These are phyloP conservation scores for Achlya hypogyna DNA, from an alignment of 352 stramenopile genomes.

Conservation along the genomic window DNA sequence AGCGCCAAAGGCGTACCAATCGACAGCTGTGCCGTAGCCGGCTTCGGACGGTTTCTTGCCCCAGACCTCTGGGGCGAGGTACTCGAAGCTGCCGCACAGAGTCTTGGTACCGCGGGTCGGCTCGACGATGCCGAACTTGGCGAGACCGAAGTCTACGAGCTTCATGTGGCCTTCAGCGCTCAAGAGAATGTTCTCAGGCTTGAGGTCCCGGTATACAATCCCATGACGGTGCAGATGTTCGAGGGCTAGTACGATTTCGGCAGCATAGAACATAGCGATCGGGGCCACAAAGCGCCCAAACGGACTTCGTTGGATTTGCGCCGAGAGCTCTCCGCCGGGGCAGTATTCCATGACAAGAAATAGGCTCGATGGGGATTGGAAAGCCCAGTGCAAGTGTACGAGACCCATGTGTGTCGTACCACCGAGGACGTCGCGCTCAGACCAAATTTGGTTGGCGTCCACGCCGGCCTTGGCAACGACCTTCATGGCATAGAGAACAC, in stretches of 20 bases:
- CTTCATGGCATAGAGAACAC: constrained; percentile 74
- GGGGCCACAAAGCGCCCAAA: constrained; percentile 37
- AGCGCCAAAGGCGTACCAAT: constrained; percentile 73
- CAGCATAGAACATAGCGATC: constrained; percentile 55
- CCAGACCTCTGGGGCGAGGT: constrained; percentile 67
- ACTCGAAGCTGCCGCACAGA: constrained; percentile 73
- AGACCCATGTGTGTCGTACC: constrained; percentile 56
- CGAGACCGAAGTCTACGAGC: constrained; percentile 75
- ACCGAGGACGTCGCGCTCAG: constrained; percentile 65
- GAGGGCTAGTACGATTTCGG: constrained; percentile 61
- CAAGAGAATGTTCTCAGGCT: constrained; percentile 68
- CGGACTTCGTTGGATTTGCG: constrained; percentile 25
- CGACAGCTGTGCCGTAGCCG: constrained; percentile 65
- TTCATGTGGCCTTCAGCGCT: constrained; percentile 58
- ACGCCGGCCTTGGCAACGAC: constrained; percentile 50
- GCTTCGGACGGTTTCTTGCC: constrained; percentile 22
- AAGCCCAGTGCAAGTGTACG: constrained; percentile 73
- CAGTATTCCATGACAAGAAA: constrained; percentile 82
- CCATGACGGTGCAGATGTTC: constrained; percentile 78
- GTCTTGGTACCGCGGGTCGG: constrained; percentile 46
- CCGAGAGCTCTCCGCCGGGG: constrained; percentile 56
- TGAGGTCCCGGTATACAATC: constrained; percentile 77
- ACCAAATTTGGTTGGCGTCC: constrained; percentile 43
- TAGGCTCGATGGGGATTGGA: constrained; percentile 49
- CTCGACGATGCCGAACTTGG: constrained; percentile 74